Base-by-base conservation (phyloP, 75 land plant genomes). In the Cryptomeria japonica region DNA sequence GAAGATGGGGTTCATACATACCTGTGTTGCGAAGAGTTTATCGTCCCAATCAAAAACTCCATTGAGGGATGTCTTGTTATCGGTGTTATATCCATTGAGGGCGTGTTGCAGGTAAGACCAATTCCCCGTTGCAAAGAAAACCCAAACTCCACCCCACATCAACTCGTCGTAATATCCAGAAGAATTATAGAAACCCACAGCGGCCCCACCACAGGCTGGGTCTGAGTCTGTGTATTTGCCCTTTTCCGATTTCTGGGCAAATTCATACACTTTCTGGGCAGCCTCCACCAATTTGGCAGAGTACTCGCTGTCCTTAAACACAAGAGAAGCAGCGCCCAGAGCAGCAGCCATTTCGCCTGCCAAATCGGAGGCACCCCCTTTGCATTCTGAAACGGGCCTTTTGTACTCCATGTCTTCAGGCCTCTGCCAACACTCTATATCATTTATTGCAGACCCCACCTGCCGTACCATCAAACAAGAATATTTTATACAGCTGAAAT, bases 311-410 rank as follows among this genome's bases (percentile, higher is more conserved):
- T 93, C 96, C 19, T 90, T 91, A 91, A 97, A 97, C 14, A 97
- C 97, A 18, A 97, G 96, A n/a, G 99, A 96, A 14, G 97, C 99
- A 0, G 99, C 87, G 28, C 97, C 96, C 13, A 97, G 77, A 0
- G 99, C 99, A 5, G 99, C 97, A 6, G 99, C 96, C 94, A 96
- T 95, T 89, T 97, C 99, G 0, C 90, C 97, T 11, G 91, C 99
- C 53, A 97, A 91, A 88, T 97, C 99, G 16, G 93, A n/a, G 4
- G 16, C 25, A 0, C 79, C 53, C 0, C 92, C 73, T 46, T 88
- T 89, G 13, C 77, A 75, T 34, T 32, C 77, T 34, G 77, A 75
- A 8, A 87, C 88, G 14, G 93, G 94, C 47, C 99, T 94, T 1
- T 88, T 47, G 86, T 97, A 97, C 56, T 92, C 94, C 99, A 97